phyloP scores from a whole-genome alignment of 331 rosid species.

The Pyracantha coccinea region DNA sequence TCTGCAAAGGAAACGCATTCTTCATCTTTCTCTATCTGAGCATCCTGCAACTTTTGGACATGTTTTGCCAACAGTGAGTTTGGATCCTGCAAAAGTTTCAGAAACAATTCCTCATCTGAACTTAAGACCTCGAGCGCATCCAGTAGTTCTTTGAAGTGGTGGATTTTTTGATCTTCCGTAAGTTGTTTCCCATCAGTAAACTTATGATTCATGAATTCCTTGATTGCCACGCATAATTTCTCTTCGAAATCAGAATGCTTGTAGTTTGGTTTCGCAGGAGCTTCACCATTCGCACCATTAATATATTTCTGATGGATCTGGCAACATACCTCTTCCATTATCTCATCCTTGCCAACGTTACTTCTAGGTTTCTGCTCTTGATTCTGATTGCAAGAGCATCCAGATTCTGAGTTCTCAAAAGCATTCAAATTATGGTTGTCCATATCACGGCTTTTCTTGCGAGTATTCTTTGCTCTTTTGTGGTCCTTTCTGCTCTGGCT shows the following conservation, averaged over 20 bases:
- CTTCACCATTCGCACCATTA: constrained; percentile 30
- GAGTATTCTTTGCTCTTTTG: constrained; percentile 45
- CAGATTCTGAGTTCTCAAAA: constrained; percentile 32
- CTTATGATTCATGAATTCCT: constrained; percentile 59
- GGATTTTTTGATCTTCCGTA: constrained; percentile 54
- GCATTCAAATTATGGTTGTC: constrained; percentile 33
- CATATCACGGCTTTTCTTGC: constrained; percentile 48
- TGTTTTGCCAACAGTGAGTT: constrained; percentile 57
- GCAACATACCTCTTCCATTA: constrained; percentile 59
- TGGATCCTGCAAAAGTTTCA: constrained; percentile 61
- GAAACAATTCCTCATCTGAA: constrained; percentile 63
- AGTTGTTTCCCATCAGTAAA: constrained; percentile 43
- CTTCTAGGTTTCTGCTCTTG: constrained; percentile 36
- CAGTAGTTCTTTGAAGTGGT: constrained; percentile 52
- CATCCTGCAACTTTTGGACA: constrained; percentile 49
- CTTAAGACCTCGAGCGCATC: constrained; percentile 58
- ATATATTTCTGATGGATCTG: constrained; percentile 39
- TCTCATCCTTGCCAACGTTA: constrained; percentile 49
- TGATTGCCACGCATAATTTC: constrained; percentile 40
- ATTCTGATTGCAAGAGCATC: constrained; percentile 31
- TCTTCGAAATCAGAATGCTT: constrained; percentile 52
- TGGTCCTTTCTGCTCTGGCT: constrained; percentile 28
- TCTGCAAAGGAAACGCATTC: constrained; percentile 26
- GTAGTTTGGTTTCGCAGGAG: constrained; percentile 26
- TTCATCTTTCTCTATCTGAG: constrained; percentile 23